Conservation (phyloP, 768 basidiomycete species). For the Podaxis sp. region DNA sequence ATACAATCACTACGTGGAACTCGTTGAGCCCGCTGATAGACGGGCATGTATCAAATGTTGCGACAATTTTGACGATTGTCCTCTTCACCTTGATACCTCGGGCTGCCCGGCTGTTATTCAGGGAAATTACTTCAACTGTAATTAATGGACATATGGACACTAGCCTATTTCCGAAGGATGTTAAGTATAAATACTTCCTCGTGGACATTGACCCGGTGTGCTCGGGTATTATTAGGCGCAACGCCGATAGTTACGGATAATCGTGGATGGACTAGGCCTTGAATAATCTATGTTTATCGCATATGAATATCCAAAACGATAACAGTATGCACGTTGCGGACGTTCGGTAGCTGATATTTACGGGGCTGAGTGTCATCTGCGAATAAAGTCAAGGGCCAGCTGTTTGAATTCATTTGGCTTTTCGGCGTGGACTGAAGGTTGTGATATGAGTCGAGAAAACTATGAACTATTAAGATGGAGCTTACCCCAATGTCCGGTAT, state of each 20-base stretch:
- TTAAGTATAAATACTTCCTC: not conserved
- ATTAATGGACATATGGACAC: not conserved
- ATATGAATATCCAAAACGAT: too few relatives aligned
- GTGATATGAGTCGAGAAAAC: not conserved
- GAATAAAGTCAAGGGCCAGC: constrained; percentile 31
- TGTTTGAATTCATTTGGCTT: constrained; percentile 62
- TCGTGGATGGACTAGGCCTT: not conserved
- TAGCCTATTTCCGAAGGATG: not conserved
- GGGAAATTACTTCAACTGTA: constrained; percentile 57
- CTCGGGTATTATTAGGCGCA: not conserved
- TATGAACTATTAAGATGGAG: not conserved
- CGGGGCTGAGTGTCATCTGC: not conserved
- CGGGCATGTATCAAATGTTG: constrained; percentile 62
- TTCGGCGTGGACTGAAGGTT: constrained; percentile 73
- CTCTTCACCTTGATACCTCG: constrained; percentile 42
- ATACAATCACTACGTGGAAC: constrained; percentile 59
- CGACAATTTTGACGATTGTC: constrained; percentile 52
- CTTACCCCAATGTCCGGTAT: constrained; percentile 88
- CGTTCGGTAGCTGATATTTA: too few relatives aligned
- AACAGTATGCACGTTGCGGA: too few relatives aligned
- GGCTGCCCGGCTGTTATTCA: constrained; percentile 52
- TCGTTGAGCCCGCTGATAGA: constrained; percentile 48
- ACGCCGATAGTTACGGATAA: not conserved
- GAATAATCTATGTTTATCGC: too few relatives aligned
- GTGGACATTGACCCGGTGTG: not conserved